Conservation (phyloP, 1,284 basidiomycete species). For the Rhodofomes roseus region DNA sequence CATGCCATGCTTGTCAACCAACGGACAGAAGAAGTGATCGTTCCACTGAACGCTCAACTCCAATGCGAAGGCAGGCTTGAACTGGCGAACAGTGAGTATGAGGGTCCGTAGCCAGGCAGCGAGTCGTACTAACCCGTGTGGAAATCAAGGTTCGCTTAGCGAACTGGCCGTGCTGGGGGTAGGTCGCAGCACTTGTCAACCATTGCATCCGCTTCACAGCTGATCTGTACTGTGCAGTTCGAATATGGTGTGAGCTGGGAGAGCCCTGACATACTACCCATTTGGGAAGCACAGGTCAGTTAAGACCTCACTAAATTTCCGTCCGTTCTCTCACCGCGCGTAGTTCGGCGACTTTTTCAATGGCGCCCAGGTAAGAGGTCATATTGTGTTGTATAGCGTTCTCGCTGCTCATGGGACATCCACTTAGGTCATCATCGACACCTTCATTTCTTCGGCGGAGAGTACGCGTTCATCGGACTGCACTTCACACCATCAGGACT, state of each 20-base stretch:
- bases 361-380: constrained; percentile 60
- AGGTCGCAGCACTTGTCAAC: constrained; percentile 30
- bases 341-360: constrained; percentile 92
- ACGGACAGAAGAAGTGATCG: constrained; percentile 69
- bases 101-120: no score
- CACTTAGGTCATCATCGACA: constrained; percentile 75
- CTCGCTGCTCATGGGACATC: background rate
- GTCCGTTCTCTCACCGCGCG: constrained; percentile 1
- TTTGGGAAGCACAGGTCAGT: constrained; percentile 85
- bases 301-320: background rate
- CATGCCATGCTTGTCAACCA: constrained; percentile 92
- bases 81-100: constrained; percentile 74
- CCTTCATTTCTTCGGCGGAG: constrained; percentile 80
- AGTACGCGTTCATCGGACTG: constrained; percentile 43
- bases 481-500: background rate
- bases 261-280: constrained; percentile 70
- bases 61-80: constrained; percentile 71
- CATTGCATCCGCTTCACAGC: no score
- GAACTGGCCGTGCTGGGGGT: constrained; percentile 85
- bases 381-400: background rate
- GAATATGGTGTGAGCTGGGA: constrained; percentile 90
- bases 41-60: constrained; percentile 72
- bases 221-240: no score
- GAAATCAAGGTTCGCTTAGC: constrained; percentile 67
- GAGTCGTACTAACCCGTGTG: background rate